Evolutionary conservation across 768 basidiomycete genomes (phyloP).

Genomic region (Auriscalpium orientale): DNA sequence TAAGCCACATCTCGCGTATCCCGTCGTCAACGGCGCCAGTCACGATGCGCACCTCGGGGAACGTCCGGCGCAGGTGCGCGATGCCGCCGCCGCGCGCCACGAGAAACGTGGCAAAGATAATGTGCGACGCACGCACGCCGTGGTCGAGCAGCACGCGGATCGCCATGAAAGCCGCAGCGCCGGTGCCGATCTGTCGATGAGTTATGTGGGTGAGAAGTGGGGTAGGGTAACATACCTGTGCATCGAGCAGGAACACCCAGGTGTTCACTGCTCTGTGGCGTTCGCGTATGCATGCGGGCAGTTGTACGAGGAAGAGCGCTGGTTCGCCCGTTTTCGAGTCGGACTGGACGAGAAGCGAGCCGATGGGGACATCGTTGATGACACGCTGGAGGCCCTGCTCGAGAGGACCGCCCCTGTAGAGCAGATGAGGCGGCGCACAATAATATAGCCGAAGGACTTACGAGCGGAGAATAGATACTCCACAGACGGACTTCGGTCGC

Average conservation of each 20-base stretch:
- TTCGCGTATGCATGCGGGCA: conserved; percentile 68
- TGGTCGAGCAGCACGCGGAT: conserved; percentile 92
- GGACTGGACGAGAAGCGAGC: conserved; percentile 87
- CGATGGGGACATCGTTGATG: conserved; percentile 77
- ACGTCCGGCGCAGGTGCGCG: conserved; percentile 69
- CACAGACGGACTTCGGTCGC: conserved; percentile 59
- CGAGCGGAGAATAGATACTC: conserved; percentile 86
- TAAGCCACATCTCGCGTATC: conserved; percentile 68
- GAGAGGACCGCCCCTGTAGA: conserved; percentile 73
- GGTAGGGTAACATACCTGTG: conserved; percentile 46
- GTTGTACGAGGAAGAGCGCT: conserved; percentile 69
- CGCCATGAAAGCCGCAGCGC: conserved; percentile 90
- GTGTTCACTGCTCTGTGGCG: conserved; percentile 56
- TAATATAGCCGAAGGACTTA: conserved; percentile 30
- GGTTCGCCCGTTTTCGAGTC: conserved; percentile 84
- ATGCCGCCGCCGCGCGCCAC: conserved; percentile 80
- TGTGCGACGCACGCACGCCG: conserved; percentile 74
- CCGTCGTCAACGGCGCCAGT: conserved; percentile 77
- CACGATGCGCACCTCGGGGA: conserved; percentile 79
- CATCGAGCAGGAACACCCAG: conserved; percentile 86
- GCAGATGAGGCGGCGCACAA: not conserved
- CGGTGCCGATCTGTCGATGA: conserved; percentile 76
- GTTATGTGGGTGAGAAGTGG: not conserved
- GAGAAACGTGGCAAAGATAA: conserved; percentile 86
- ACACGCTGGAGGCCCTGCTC: conserved; percentile 88